These are phyloP conservation scores for Gnomoniopsis smithogilvyi DNA, from an alignment of 2,329 filamentous ascomycete genomes.

Conservation along the genomic window DNA sequence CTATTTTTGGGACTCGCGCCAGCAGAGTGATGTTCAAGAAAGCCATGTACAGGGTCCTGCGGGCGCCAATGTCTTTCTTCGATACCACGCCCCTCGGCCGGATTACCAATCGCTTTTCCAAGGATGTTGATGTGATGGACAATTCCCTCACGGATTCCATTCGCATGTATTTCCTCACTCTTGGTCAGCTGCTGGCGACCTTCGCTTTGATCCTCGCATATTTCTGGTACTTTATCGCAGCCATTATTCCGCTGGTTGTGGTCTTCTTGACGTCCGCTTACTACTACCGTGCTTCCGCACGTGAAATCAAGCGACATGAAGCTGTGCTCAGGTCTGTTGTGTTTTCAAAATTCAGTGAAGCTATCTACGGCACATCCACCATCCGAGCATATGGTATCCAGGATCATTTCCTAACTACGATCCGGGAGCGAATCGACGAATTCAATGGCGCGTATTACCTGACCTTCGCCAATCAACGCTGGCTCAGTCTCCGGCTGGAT, in stretches of 20 bases:
- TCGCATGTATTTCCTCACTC: conserved; percentile 86
- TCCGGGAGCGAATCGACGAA: conserved; percentile 59
- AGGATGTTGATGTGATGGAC: conserved; percentile 96
- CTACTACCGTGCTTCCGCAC: conserved; percentile 87
- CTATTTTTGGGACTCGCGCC: conserved; percentile 74
- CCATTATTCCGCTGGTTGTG: conserved; percentile 62
- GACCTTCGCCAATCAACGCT: conserved; percentile 93
- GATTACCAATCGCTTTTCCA: conserved; percentile 94
- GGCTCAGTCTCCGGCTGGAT: conserved; percentile 84
- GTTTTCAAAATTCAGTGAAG: conserved; percentile 89
- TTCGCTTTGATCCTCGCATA: conserved; percentile 92
- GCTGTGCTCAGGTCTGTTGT: conserved; percentile 82
- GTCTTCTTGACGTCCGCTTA: conserved; percentile 78
- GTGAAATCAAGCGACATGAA: conserved; percentile 93
- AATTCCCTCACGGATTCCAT: conserved; percentile 86
- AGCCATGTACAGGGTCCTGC: conserved; percentile 74
- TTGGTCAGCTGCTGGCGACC: conserved; percentile 77
- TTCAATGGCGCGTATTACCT: conserved; percentile 96
- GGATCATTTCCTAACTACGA: conserved; percentile 59
- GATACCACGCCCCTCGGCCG: conserved; percentile 93
- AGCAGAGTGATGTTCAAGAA: conserved; percentile 78
- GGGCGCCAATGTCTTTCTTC: conserved; percentile 84
- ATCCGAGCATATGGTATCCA: conserved; percentile 88
- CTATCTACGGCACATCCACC: conserved; percentile 75
- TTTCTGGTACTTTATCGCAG: conserved; percentile 80